A percentile compares a stretch with the other conserved stretches of the same genome.
Evolutionary conservation across 345 rosid genomes (phyloP).

Genomic region (Acer saccharum): DNA sequence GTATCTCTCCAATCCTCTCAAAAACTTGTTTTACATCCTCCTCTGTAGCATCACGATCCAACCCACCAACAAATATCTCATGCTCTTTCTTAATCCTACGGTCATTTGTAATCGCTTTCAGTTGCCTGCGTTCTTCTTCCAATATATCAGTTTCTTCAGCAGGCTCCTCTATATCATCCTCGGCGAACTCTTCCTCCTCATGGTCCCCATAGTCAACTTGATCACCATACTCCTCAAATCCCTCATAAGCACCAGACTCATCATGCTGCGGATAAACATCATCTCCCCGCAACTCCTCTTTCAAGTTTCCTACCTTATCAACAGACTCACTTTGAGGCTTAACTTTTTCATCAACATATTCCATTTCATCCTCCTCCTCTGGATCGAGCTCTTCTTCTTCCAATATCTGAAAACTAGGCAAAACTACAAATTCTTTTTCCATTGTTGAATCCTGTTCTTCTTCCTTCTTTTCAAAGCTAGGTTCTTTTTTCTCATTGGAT

Average conservation of each 20-base stretch:
- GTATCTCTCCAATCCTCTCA: conserved; percentile 58
- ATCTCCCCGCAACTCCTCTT: conserved; percentile 28
- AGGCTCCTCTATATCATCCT: conserved; percentile 49
- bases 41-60: conserved; percentile 60
- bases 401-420: neutral
- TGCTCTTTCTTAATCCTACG: conserved; percentile 56
- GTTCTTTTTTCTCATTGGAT: conserved; percentile 7
- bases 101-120: conserved; percentile 48
- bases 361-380: conserved; percentile 22
- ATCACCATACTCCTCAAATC: conserved; percentile 59
- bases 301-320: conserved; percentile 16
- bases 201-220: conserved; percentile 56
- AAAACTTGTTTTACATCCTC: conserved; percentile 58
- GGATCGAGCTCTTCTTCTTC: conserved; percentile 10
- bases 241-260: conserved; percentile 42
- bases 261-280: conserved; percentile 27
- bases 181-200: conserved; percentile 43
- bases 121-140: conserved; percentile 54
- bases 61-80: conserved; percentile 66
- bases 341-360: conserved; percentile 16
- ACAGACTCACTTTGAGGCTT: conserved; percentile 18
- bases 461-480: neutral
- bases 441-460: neutral
- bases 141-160: conserved; percentile 40
- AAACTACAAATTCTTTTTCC: neutral